phyloP scores from a whole-genome alignment of 345 rosid genomes.

The Moringa oleifera region DNA sequence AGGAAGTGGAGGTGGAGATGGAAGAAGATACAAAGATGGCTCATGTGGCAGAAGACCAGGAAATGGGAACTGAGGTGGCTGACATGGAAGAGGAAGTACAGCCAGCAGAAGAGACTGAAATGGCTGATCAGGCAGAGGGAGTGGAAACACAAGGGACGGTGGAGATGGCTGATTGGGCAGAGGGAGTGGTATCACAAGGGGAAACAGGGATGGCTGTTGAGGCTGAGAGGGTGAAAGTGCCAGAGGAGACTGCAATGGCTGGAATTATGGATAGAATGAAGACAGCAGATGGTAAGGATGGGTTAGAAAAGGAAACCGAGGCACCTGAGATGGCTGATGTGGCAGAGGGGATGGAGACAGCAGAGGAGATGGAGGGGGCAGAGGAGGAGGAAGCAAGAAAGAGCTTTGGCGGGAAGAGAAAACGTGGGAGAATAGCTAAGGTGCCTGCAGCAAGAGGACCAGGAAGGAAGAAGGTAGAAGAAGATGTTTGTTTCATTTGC shows the following conservation, averaged over 20 bases:
- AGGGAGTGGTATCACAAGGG: slow-evolving; percentile 24
- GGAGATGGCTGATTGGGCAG: slow-evolving; percentile 20
- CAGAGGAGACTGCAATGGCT: slow-evolving; percentile 28
- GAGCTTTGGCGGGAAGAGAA: slow-evolving; percentile 65
- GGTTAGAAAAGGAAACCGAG: too few relatives aligned
- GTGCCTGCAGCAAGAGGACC: slow-evolving; percentile 33
- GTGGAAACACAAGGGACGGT: slow-evolving; percentile 18
- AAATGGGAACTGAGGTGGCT: slow-evolving; percentile 16
- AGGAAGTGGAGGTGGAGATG: slow-evolving; percentile 13
- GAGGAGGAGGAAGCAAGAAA: slow-evolving; percentile 40
- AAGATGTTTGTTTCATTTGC: slow-evolving; percentile 97
- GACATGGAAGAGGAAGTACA: slow-evolving; percentile 18
- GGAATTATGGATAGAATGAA: too few relatives aligned
- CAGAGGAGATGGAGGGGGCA: slow-evolving; percentile 22
- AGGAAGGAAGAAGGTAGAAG: slow-evolving; percentile 68
- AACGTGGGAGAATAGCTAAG: slow-evolving; percentile 47
- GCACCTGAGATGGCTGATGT: slow-evolving; percentile 21
- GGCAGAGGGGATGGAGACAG: slow-evolving; percentile 25
- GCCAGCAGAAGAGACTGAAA: slow-evolving; percentile 16
- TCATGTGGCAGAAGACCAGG: slow-evolving; percentile 22
- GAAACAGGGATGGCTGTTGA: slow-evolving; percentile 14
- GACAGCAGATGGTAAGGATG: slow-evolving; percentile 5
- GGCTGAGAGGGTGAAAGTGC: slow-evolving; percentile 13
- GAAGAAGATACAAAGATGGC: slow-evolving; percentile 10
- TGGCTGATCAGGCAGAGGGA: slow-evolving; percentile 25